A percentile compares a stretch with the other conserved stretches of the same genome.
Conservation (phyloP, 768 basidiomycete genomes). For the Mycena haematopus region DNA sequence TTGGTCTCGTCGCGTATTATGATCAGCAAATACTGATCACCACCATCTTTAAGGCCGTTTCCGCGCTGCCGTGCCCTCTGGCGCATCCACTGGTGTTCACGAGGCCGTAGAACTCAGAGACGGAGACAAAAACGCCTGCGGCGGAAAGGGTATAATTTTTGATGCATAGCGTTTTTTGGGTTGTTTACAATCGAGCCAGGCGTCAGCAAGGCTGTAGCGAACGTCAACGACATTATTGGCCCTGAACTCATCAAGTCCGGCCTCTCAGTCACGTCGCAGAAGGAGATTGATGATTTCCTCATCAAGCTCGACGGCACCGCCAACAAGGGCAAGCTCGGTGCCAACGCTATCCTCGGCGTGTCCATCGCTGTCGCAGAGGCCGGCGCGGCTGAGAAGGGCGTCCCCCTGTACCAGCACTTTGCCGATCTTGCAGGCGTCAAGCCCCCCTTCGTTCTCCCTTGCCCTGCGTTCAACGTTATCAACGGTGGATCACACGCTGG, state of each 20-base stretch:
- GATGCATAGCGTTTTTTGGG: conserved; percentile 12
- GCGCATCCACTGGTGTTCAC: conserved; percentile 97
- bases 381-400: conserved; percentile 91
- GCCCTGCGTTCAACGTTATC: conserved; percentile 98
- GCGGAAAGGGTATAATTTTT: conserved; percentile 84
- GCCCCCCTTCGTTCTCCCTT: conserved; percentile 90
- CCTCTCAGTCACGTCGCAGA: conserved; percentile 87
- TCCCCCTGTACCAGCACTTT: conserved; percentile 96
- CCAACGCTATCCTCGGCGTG: conserved; percentile 98
- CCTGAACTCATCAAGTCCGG: conserved; percentile 86
- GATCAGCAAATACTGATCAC: neutral
- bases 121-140: conserved; percentile 89
- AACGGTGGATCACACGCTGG: conserved; percentile 99
- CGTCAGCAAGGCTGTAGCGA: conserved; percentile 90
- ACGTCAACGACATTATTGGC: conserved; percentile 92
- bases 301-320: conserved; percentile 97
- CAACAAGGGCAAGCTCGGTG: conserved; percentile 99
- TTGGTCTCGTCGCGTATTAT: neutral
- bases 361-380: conserved; percentile 95
- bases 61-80: conserved; percentile 95
- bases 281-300: conserved; percentile 96
- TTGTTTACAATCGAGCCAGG: conserved; percentile 55
- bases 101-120: conserved; percentile 99
- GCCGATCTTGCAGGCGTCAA: conserved; percentile 96
- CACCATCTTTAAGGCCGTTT: conserved; percentile 69